These are phyloP conservation scores for Silene coronaria DNA, from an alignment of 179 eudicot species.

Conservation along the genomic window DNA sequence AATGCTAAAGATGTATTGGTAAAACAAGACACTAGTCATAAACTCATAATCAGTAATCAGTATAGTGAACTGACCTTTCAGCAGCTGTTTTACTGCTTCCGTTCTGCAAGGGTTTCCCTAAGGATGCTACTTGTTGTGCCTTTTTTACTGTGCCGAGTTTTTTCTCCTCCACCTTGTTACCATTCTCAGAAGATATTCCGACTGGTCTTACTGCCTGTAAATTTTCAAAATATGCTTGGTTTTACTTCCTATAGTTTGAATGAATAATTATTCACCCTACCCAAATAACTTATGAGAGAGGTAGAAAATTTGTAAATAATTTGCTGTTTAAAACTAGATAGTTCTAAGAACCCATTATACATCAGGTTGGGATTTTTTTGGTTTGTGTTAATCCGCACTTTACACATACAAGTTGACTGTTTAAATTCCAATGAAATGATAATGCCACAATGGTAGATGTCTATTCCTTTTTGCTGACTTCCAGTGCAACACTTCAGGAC, in stretches of 20 bases:
- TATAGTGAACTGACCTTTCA: conserved; percentile 35
- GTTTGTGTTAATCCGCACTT: too few relatives aligned
- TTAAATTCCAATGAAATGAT: too few relatives aligned
- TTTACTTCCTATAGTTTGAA: conserved; percentile 3
- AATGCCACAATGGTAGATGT: too few relatives aligned
- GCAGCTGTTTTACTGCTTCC: conserved; percentile 31
- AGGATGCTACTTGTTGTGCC: conserved; percentile 21
- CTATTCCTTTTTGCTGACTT: too few relatives aligned
- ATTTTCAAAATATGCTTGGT: conserved; percentile 11
- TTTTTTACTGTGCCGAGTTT: conserved; percentile 25
- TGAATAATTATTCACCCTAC: background rate
- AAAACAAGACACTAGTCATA: background rate
- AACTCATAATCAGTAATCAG: background rate
- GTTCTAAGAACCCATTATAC: too few relatives aligned
- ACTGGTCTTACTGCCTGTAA: conserved; percentile 36
- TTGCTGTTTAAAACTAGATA: too few relatives aligned
- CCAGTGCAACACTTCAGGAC: too few relatives aligned
- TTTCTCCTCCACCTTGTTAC: conserved; percentile 36
- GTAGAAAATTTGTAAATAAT: background rate
- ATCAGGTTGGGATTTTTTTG: too few relatives aligned
- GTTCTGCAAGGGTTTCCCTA: conserved; percentile 28
- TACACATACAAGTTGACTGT: too few relatives aligned
- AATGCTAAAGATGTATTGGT: background rate
- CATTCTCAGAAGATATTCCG: conserved; percentile 28
- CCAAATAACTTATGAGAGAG: background rate